A percentile compares a stretch with the other conserved stretches of the same genome.
phyloP scores from a whole-genome alignment of 148 eudicot species.

The Spergularia bocconei region DNA sequence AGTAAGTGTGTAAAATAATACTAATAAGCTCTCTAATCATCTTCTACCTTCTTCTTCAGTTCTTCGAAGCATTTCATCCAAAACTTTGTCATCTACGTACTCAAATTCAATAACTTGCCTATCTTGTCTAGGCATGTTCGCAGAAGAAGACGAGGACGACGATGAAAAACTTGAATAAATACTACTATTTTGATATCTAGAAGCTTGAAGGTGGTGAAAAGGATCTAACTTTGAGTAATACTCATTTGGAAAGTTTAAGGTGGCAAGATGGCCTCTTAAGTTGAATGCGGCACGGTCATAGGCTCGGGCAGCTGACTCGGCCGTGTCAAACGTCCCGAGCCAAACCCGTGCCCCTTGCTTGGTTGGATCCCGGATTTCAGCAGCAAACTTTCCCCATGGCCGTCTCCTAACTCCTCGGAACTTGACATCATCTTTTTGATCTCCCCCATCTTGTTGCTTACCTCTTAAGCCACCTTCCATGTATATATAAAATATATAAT shows the following conservation, averaged over 20 bases:
- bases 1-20: not conserved
- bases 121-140: slow-evolving; percentile 14
- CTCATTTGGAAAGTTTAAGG: slow-evolving; percentile 52
- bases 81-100: slow-evolving; percentile 50
- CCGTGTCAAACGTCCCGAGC: slow-evolving; percentile 54
- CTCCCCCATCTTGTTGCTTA: slow-evolving; percentile 30
- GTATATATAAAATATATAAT: not conserved
- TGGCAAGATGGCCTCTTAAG: slow-evolving; percentile 53
- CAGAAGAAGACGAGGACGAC: not conserved
- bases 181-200: slow-evolving; percentile 12
- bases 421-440: slow-evolving; percentile 20
- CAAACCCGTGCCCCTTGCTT: slow-evolving; percentile 51
- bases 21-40: not conserved
- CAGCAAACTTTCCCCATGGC: slow-evolving; percentile 43
- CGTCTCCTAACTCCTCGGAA: slow-evolving; percentile 31
- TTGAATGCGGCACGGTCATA: slow-evolving; percentile 56
- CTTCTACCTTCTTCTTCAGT: slow-evolving; percentile 16
- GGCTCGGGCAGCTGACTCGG: slow-evolving; percentile 48
- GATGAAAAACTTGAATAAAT: not conserved
- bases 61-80: slow-evolving; percentile 61
- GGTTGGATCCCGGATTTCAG: slow-evolving; percentile 51
- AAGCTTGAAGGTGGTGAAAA: slow-evolving; percentile 28
- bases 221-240: slow-evolving; percentile 37
- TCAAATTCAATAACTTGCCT: slow-evolving; percentile 56
- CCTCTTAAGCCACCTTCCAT: slow-evolving; percentile 39